A percentile compares a stretch with the other conserved stretches of the same genome.
phyloP scores from a whole-genome alignment of 2,329 filamentous ascomycete genomes.

The Colletotrichum godetiae region DNA sequence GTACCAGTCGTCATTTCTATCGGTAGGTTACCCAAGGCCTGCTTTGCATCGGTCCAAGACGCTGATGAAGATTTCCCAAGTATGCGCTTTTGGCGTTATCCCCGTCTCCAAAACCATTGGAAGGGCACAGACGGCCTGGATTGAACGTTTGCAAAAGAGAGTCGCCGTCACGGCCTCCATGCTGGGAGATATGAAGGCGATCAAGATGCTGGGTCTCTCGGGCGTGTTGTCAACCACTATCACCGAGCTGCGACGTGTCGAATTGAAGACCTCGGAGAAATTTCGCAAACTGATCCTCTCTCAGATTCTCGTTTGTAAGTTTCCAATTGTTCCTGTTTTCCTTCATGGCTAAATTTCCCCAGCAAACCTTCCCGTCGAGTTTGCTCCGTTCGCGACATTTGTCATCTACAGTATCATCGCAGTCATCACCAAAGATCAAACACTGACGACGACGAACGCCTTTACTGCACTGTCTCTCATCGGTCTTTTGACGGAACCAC shows the following conservation, averaged over 20 bases:
- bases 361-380: constrained; percentile 9
- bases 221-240: constrained; percentile 45
- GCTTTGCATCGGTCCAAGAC: too few relatives aligned
- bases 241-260: constrained; percentile 34
- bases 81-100: constrained; percentile 48
- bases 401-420: constrained; percentile 24
- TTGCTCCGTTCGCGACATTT: constrained; percentile 34
- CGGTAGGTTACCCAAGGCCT: constrained; percentile 42
- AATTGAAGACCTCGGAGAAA: constrained; percentile 37
- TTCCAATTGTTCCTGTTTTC: constrained; percentile 8
- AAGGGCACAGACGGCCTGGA: constrained; percentile 54
- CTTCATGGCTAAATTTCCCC: constrained; percentile 1
- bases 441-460: constrained; percentile 24
- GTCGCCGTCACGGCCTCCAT: constrained; percentile 59
- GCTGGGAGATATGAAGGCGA: constrained; percentile 60
- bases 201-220: constrained; percentile 61
- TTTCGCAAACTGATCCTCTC: constrained; percentile 36
- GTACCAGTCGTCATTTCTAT: constrained; percentile 58
- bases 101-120: constrained; percentile 37
- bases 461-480: constrained; percentile 38
- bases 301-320: constrained; percentile 31
- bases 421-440: constrained; percentile 30
- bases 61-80: constrained; percentile 39
- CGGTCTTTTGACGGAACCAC: constrained; percentile 36
- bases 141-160: constrained; percentile 59